Percentiles rank a stretch among this genome's conserved stretches.
Conservation (phyloP, 305 asterid species). For the Rubia occidens region DNA sequence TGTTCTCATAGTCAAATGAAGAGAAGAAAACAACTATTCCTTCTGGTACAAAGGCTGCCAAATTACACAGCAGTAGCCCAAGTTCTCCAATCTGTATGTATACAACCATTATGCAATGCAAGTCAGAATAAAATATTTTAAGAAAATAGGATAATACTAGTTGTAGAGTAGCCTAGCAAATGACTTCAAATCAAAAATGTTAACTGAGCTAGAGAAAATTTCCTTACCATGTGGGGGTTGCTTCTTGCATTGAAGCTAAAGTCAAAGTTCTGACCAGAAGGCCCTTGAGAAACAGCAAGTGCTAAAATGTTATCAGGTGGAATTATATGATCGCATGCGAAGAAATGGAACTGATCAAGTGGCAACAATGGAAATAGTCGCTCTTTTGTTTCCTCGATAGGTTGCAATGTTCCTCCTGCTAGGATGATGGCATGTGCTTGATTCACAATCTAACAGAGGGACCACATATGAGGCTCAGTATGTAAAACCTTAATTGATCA, state of each 20-base stretch:
- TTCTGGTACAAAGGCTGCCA: constrained; percentile 71
- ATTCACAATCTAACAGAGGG: constrained; percentile 40
- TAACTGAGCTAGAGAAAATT: constrained; percentile 14
- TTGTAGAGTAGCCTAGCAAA: neutral
- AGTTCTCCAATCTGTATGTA: constrained; percentile 68
- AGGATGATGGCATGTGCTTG: constrained; percentile 82
- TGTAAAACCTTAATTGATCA: constrained; percentile 12
- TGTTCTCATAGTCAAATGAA: constrained; percentile 79
- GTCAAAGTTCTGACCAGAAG: constrained; percentile 68
- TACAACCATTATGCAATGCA: constrained; percentile 12
- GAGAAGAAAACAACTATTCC: constrained; percentile 91
- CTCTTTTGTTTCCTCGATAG: constrained; percentile 91
- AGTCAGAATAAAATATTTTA: constrained; percentile 8
- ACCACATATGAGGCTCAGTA: constrained; percentile 11
- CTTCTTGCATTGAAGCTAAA: constrained; percentile 75
- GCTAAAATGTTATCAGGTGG: constrained; percentile 82
- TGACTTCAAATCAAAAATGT: neutral
- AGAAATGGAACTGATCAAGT: constrained; percentile 50
- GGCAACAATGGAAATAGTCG: constrained; percentile 69
- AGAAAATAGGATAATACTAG: neutral
- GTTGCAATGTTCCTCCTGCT: constrained; percentile 96
- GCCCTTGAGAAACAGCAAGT: constrained; percentile 73
- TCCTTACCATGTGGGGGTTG: constrained; percentile 63
- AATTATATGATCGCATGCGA: constrained; percentile 83
- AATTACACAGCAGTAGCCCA: constrained; percentile 74